Evolutionary conservation across 2,329 filamentous ascomycete species (phyloP), one percentile per base, ranked within the genome.

Genomic region (Pseudogymnoascus sp.): DNA sequence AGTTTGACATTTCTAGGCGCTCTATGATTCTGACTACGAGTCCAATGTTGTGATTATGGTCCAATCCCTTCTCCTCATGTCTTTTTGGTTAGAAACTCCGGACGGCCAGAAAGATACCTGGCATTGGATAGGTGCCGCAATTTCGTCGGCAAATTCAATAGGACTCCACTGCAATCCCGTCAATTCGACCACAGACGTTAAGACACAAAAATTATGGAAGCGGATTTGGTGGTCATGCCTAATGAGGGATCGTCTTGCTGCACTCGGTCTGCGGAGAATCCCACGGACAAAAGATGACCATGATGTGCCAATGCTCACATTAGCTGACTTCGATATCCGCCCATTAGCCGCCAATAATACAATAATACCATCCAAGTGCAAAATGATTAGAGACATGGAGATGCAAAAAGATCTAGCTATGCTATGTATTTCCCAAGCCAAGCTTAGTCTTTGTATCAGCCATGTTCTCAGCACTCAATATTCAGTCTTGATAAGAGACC

Each of bases 211-310:
- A 71, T 79, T 96, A 62, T 96, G 91, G 88, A 96, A 95, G 77
- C 84, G 92, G 63, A 92, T 96, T 67, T 97, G 93, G 93, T 97
- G 92, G 92, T 95, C 89, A 34, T 95, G 90, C 66, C 96, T 95
- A 72, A 96, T 96, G 84, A 87, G 92, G 63, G 92, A 97, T 75
- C 88, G 91, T 59, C 81, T 96, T 47, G 91, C 96, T 67, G 91
- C 93, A 1, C 79, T 96, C 11, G 93, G 92, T 64, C 96, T 96
- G 91, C 86, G 92, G 63, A 86, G 93, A 63, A 91, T 91, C 5
- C 95, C 91, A 59, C 83, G 91, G 60, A 96, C 96, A 76, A 93
- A 93, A 79, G 86, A 91, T 65, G 92, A 96, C 73, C 96, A 90
- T 73, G 90, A 96, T 72, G 91, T 96, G 42, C 90, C 91, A 1